Conservation (phyloP, 2,329 filamentous ascomycete species). For the Aspergillus thermomutatus region DNA sequence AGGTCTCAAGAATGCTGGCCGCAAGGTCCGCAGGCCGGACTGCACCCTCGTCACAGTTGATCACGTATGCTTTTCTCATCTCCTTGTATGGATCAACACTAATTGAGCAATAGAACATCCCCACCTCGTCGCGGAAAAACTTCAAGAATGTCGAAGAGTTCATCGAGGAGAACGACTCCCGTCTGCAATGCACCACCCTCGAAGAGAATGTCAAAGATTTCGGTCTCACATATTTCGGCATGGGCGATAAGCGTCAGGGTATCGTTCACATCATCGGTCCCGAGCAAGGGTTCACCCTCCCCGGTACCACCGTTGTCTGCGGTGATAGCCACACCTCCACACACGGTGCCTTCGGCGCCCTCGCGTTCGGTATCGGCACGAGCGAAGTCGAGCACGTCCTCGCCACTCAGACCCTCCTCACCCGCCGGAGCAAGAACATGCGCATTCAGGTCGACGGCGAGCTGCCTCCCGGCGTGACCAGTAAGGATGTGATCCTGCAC, state of each 20-base stretch:
- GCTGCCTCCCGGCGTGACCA: conserved; percentile 84
- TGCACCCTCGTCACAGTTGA: conserved; percentile 96
- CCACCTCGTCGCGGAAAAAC: conserved; percentile 83
- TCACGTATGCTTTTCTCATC: conserved; percentile 63
- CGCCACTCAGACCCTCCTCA: conserved; percentile 92
- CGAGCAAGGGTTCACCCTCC: conserved; percentile 97
- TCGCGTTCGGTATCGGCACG: conserved; percentile 96
- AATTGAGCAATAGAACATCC: conserved; percentile 68
- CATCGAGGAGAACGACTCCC: conserved; percentile 90
- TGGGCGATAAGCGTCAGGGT: conserved; percentile 93
- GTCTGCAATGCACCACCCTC: conserved; percentile 89
- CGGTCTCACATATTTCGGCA: conserved; percentile 93
- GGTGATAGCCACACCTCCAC: conserved; percentile 98
- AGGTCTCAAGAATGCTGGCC: conserved; percentile 82
- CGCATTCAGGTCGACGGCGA: conserved; percentile 91
- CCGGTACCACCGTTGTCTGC: conserved; percentile 93
- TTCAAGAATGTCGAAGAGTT: conserved; percentile 93
- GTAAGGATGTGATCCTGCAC: conserved; percentile 91
- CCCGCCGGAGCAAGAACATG: conserved; percentile 98
- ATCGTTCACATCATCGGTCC: conserved; percentile 98
- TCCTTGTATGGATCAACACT: conserved; percentile 8
- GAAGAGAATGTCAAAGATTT: conserved; percentile 98
- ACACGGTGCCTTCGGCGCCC: conserved; percentile 90
- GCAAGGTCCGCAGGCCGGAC: conserved; percentile 87
- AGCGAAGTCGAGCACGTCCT: conserved; percentile 98